phyloP scores from a whole-genome alignment of 345 rosid species.

The Rhodomyrtus tomentosa region DNA sequence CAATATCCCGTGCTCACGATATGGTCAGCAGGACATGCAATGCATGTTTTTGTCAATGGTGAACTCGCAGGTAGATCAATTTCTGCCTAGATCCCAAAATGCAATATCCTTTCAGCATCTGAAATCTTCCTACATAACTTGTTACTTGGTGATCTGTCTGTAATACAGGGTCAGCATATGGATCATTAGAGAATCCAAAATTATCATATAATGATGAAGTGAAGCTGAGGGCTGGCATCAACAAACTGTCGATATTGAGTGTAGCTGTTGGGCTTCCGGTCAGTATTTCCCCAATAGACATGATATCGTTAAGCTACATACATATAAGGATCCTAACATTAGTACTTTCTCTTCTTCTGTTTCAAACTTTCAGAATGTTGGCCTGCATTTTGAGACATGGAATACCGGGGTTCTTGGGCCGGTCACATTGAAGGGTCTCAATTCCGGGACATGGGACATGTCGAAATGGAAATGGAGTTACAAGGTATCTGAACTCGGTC shows the following conservation, averaged over 20 bases:
- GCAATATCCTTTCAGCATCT: background rate
- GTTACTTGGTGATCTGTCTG: background rate
- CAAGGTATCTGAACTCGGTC: conserved; percentile 44
- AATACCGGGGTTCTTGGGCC: conserved; percentile 83
- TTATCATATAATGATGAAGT: conserved; percentile 55
- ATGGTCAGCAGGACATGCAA: conserved; percentile 74
- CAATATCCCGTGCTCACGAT: conserved; percentile 49
- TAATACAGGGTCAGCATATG: conserved; percentile 57
- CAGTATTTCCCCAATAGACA: conserved; percentile 2
- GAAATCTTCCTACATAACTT: background rate
- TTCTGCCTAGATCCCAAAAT: background rate
- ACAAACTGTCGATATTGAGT: conserved; percentile 73
- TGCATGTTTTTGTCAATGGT: conserved; percentile 67
- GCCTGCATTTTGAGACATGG: conserved; percentile 69
- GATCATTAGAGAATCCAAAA: conserved; percentile 45
- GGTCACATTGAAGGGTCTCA: conserved; percentile 56
- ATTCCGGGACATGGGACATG: conserved; percentile 69
- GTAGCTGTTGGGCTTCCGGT: conserved; percentile 85
- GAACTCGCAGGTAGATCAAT: conserved; percentile 25
- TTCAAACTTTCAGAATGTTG: conserved; percentile 52
- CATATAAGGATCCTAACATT: background rate
- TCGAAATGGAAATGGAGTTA: conserved; percentile 85
- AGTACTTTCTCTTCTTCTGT: background rate
- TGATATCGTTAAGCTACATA: background rate
- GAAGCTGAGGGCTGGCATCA: conserved; percentile 62